phyloP scores from a whole-genome alignment of 176 grass and related monocot species.

The Oryza meridionalis region DNA sequence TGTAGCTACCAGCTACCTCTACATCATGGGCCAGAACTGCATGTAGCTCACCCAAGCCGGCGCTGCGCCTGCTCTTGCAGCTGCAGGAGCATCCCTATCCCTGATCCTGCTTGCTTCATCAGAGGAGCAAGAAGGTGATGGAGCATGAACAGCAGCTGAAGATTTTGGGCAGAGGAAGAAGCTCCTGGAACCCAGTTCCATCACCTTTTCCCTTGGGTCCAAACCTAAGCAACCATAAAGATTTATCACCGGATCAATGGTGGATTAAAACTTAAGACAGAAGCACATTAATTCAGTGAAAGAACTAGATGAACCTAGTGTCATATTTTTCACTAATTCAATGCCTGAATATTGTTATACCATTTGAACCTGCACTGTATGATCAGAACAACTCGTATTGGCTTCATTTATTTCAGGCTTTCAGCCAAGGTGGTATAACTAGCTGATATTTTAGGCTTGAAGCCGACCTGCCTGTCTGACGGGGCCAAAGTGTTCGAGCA shows the following conservation, averaged over 20 bases:
- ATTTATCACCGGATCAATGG: not conserved
- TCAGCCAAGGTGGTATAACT: no score
- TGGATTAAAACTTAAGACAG: not conserved
- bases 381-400: not conserved
- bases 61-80: constrained; percentile 11
- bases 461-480: not conserved
- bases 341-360: not conserved
- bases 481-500: not conserved
- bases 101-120: constrained; percentile 31
- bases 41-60: constrained; percentile 54
- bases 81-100: not conserved
- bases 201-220: constrained; percentile 65
- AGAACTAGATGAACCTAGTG: not conserved
- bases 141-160: constrained; percentile 12
- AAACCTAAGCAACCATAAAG: constrained; percentile 49
- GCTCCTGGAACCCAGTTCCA: constrained; percentile 82
- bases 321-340: not conserved
- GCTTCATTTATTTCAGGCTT: not conserved
- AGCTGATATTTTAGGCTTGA: not conserved
- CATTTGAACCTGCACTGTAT: not conserved
- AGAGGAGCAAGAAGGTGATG: constrained; percentile 43
- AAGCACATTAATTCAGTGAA: not conserved
- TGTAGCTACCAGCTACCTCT: not conserved
- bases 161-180: constrained; percentile 89
- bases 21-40: constrained; percentile 60